Percentiles rank a stretch among this genome's conserved stretches.
Conservation (phyloP, 345 rosid species). For the Salix udensis region DNA sequence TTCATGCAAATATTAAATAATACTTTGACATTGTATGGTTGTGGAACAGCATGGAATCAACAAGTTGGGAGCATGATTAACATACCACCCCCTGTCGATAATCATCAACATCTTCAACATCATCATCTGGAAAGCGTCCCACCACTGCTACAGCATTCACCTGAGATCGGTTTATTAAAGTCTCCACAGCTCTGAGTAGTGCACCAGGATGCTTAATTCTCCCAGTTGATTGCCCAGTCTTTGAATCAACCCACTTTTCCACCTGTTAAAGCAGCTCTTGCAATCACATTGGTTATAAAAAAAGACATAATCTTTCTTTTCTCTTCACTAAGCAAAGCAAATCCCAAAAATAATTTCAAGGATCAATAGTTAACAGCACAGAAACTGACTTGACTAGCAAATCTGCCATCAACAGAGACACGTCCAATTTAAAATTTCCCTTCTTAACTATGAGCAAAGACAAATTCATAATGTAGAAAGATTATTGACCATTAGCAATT, state of each 20-base stretch:
- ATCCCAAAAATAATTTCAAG: not conserved
- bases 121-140: conserved; percentile 58
- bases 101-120: conserved; percentile 38
- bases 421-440: not conserved
- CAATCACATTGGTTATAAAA: not conserved
- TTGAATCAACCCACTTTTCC: conserved; percentile 55
- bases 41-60: not conserved
- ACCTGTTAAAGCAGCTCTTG: conserved; percentile 25
- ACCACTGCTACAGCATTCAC: conserved; percentile 58
- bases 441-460: not conserved
- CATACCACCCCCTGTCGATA: conserved; percentile 57
- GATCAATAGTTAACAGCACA: not conserved
- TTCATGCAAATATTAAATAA: too few species aligned
- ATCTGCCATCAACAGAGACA: not conserved
- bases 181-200: conserved; percentile 42
- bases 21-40: not conserved
- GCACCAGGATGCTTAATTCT: conserved; percentile 53
- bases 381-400: not conserved
- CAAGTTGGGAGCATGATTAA: not conserved
- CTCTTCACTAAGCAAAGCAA: not conserved
- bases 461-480: not conserved
- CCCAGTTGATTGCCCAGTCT: conserved; percentile 57
- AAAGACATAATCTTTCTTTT: not conserved
- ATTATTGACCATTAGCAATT: not conserved
- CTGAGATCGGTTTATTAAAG: conserved; percentile 35